A percentile compares a stretch with the other conserved stretches of the same genome.
phyloP scores from a whole-genome alignment of 2,329 filamentous ascomycete species.

The Colletotrichum sp. region DNA sequence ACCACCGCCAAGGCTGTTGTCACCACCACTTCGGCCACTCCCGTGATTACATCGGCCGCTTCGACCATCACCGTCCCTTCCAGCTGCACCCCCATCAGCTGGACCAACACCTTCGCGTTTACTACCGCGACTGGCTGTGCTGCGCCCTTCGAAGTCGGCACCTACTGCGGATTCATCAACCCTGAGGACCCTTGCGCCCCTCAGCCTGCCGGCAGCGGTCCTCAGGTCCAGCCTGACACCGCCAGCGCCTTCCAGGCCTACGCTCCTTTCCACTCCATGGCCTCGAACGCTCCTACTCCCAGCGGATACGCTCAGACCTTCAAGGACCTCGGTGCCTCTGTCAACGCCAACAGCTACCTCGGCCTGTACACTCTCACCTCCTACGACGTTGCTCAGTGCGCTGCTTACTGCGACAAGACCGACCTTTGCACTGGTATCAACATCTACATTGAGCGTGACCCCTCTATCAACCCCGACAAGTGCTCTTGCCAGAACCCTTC shows the following conservation, averaged over 20 bases:
- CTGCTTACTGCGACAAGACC: neutral
- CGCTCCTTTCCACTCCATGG: neutral
- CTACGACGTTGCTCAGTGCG: conserved; percentile 11
- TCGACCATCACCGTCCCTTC: neutral
- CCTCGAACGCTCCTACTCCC: neutral
- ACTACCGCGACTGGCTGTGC: neutral
- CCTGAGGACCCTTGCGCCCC: conserved; percentile 14
- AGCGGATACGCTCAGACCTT: conserved; percentile 5
- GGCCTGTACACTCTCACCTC: conserved; percentile 9
- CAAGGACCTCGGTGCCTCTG: conserved; percentile 6
- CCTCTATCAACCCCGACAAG: conserved; percentile 11
- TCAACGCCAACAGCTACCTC: conserved; percentile 15
- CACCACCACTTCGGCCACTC: neutral
- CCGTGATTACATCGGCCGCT: neutral
- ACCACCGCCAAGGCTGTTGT: neutral
- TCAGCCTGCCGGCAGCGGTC: neutral
- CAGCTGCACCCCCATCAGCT: conserved; percentile 9
- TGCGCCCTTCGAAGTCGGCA: conserved; percentile 5
- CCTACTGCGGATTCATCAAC: conserved; percentile 15
- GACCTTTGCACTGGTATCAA: conserved; percentile 15
- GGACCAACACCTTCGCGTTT: conserved; percentile 7
- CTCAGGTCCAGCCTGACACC: neutral
- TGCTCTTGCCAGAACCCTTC: conserved; percentile 13
- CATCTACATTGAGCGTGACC: conserved; percentile 19
- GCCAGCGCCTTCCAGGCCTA: neutral